Evolutionary conservation across 2,329 filamentous ascomycete species (phyloP).

Genomic region (Neurospora crassa): DNA sequence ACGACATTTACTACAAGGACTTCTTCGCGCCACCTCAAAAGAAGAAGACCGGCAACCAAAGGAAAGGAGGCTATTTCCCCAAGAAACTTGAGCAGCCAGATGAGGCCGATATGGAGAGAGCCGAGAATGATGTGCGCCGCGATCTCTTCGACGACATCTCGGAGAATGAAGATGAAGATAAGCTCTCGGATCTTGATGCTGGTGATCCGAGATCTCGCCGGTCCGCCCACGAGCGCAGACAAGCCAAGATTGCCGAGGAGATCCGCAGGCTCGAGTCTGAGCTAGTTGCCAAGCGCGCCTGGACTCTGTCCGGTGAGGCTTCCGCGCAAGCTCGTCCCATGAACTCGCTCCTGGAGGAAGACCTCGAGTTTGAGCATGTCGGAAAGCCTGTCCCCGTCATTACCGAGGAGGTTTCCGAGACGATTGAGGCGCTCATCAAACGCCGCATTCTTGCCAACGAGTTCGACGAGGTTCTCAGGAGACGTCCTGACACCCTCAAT

Average conservation of each 20-base stretch:
- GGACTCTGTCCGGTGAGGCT: slow-evolving; percentile 85
- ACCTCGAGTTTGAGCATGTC: slow-evolving; percentile 89
- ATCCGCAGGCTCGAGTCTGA: slow-evolving; percentile 86
- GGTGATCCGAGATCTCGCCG: slow-evolving; percentile 62
- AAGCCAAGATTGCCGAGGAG: slow-evolving; percentile 78
- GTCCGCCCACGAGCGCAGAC: slow-evolving; percentile 78
- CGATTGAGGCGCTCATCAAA: slow-evolving; percentile 91
- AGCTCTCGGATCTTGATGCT: slow-evolving; percentile 55
- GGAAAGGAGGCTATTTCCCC: slow-evolving; percentile 16
- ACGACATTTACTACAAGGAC: slow-evolving; percentile 82
- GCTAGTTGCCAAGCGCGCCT: slow-evolving; percentile 81
- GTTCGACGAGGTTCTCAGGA: slow-evolving; percentile 82
- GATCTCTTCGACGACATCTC: slow-evolving; percentile 80
- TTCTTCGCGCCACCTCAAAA: slow-evolving; percentile 87
- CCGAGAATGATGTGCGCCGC: slow-evolving; percentile 77
- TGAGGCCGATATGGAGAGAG: slow-evolving; percentile 64
- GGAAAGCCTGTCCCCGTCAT: slow-evolving; percentile 94
- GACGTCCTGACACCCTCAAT: slow-evolving; percentile 65
- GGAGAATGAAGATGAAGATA: slow-evolving; percentile 54
- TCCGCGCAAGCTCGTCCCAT: slow-evolving; percentile 70
- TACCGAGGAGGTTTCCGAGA: slow-evolving; percentile 81
- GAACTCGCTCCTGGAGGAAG: slow-evolving; percentile 89
- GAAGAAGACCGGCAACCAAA: slow-evolving; percentile 40
- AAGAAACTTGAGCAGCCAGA: slow-evolving; percentile 35
- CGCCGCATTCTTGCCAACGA: slow-evolving; percentile 80